phyloP scores from a whole-genome alignment of 768 basidiomycete genomes.

The Hebeloma cylindrosporum region DNA sequence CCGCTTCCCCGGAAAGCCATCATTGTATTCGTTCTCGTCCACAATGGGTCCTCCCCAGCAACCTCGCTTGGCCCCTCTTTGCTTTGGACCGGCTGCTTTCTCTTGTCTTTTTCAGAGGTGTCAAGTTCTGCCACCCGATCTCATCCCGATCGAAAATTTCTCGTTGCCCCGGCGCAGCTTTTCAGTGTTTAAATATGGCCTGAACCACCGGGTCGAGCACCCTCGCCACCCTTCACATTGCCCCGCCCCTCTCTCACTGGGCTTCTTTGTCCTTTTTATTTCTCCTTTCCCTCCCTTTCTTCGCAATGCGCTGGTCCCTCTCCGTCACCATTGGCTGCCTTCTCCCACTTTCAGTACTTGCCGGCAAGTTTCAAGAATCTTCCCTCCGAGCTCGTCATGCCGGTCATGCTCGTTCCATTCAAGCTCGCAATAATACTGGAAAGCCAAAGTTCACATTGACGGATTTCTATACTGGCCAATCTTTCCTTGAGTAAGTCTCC shows the following conservation, averaged over 20 bases:
- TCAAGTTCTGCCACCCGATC: too few species aligned
- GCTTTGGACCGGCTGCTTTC: too few species aligned
- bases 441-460: conserved; percentile 28
- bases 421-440: conserved; percentile 21
- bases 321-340: conserved; percentile 17
- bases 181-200: too few species aligned
- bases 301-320: conserved; percentile 19
- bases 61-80: too few species aligned
- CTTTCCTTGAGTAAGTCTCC: conserved; percentile 57
- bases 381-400: conserved; percentile 21
- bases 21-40: too few species aligned
- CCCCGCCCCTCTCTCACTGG: conserved; percentile 11
- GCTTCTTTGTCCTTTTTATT: conserved; percentile 5
- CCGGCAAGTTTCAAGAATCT: conserved; percentile 28
- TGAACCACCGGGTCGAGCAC: too few species aligned
- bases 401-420: conserved; percentile 21
- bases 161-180: conserved; percentile 4
- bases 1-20: too few species aligned
- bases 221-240: conserved; percentile 9
- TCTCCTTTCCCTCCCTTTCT: conserved; percentile 3
- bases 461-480: conserved; percentile 45
- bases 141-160: too few species aligned
- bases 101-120: too few species aligned
- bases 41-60: too few species aligned
- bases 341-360: conserved; percentile 28